Evolutionary conservation across 2,329 filamentous ascomycete species (phyloP), one percentile per base, ranked within the genome.

Genomic region (Aaosphaeria arxii): DNA sequence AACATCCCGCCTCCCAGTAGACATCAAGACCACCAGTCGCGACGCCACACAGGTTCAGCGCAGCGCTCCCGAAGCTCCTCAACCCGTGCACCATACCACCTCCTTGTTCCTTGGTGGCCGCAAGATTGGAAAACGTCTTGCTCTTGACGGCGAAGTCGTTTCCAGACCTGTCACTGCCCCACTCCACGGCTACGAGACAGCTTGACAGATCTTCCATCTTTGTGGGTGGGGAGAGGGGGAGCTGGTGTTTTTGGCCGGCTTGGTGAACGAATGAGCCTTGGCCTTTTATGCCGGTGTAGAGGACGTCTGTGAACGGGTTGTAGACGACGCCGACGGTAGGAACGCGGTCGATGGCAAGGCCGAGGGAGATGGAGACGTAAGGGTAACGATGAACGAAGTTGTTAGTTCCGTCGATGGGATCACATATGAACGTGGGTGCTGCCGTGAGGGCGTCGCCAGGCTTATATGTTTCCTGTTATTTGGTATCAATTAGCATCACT

Each of bases 1-100:
- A 92, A 69, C 87, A 90, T 0, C 89, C 88, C 35, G 86, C 87
- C 71, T 92, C 88, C 88, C 88, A 92, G 66, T 89, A 92, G 24
- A 83, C 60, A 65, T 92, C 88, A 29, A 89, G 58, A 66, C 84
- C 79, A 0, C 88, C 88, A 7, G 82, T 80, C 3, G 88, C 88
- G 4, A 89, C 85, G 36, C 78, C 80, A 48, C 86, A 89, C 13
- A 91, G 69, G 67, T 91, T 91, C 59, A 92, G 73, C 38, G 88
- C 88, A 6, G 88, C 88, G 44, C 80, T 85, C 2, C 88, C 88
- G 52, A 89, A 71, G 33, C 78, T 83, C n/a, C 88, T 76, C 49
- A 92, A 67, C 7, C 81, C 82, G 64, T 91, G 88, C 41, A 88
- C 87, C 88, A 92, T 92, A 4, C 81, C 79, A 6, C 88, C 88